These are phyloP conservation scores for Chlorella sp. DNA, from an alignment of 139 green algal genomes.

Conservation along the genomic window DNA sequence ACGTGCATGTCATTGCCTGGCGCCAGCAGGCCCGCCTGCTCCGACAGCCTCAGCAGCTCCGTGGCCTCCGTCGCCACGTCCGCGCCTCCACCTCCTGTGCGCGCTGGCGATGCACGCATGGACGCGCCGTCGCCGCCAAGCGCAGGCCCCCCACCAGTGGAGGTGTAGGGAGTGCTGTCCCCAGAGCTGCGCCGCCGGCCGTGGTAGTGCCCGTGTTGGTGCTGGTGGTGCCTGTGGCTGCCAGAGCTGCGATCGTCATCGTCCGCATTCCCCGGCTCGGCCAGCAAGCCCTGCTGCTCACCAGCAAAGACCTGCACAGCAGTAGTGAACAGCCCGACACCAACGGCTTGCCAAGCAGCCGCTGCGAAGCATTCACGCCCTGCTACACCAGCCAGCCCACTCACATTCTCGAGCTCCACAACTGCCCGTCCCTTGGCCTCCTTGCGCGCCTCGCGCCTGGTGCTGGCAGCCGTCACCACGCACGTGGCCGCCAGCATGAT, in stretches of 20 bases:
- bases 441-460: neutral
- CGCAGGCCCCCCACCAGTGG: neutral
- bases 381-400: neutral
- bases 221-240: too few species aligned
- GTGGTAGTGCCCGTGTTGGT: too few species aligned
- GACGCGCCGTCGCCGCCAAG: neutral
- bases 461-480: slow-evolving; percentile 19
- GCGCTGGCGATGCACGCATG: neutral
- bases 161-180: neutral
- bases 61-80: too few species aligned
- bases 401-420: neutral
- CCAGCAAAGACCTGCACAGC: neutral
- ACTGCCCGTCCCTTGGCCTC: slow-evolving; percentile 1
- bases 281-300: neutral
- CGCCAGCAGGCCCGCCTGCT: too few species aligned
- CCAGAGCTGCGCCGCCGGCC: too few species aligned
- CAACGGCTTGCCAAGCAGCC: neutral
- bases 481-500: slow-evolving; percentile 47
- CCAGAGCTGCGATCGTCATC: neutral
- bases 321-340: neutral
- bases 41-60: too few species aligned
- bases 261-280: neutral
- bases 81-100: too few species aligned
- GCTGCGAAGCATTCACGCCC: neutral
- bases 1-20: too few species aligned